Conservation (phyloP, 306 rosid genomes). For the Fragaria ananassa region DNA sequence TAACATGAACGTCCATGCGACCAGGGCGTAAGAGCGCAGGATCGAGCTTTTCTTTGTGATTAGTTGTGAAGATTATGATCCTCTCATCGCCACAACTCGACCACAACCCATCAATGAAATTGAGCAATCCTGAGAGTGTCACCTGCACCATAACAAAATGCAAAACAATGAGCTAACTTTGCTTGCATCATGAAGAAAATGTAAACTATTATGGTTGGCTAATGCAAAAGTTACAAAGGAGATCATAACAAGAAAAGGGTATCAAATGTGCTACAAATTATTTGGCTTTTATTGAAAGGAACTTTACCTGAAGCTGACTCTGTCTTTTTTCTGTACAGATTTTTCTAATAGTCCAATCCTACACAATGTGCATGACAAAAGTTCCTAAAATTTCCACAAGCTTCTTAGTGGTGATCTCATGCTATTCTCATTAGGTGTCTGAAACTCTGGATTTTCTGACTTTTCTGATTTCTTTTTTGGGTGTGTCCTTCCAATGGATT, state of each 20-base stretch:
- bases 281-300: not conserved
- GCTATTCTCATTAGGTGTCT: not conserved
- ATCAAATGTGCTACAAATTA: not conserved
- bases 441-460: not conserved
- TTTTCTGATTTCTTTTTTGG: not conserved
- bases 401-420: not conserved
- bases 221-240: not conserved
- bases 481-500: not conserved
- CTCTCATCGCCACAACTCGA: slow-evolving; percentile 54
- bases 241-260: not conserved
- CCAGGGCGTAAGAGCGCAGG: slow-evolving; percentile 43
- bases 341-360: not conserved
- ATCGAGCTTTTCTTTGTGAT: slow-evolving; percentile 47
- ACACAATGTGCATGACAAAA: not conserved
- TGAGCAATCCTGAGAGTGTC: slow-evolving; percentile 46
- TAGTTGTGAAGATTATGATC: slow-evolving; percentile 49
- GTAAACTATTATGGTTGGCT: not conserved
- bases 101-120: slow-evolving; percentile 49
- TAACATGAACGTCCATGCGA: slow-evolving; percentile 53
- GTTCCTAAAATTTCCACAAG: not conserved
- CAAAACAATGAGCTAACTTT: not conserved
- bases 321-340: not conserved
- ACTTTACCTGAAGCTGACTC: not conserved
- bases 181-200: not conserved
- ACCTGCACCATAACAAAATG: slow-evolving; percentile 16